Evolutionary conservation across 2,329 filamentous ascomycete species (phyloP).

Genomic region (Xylaria sp.): DNA sequence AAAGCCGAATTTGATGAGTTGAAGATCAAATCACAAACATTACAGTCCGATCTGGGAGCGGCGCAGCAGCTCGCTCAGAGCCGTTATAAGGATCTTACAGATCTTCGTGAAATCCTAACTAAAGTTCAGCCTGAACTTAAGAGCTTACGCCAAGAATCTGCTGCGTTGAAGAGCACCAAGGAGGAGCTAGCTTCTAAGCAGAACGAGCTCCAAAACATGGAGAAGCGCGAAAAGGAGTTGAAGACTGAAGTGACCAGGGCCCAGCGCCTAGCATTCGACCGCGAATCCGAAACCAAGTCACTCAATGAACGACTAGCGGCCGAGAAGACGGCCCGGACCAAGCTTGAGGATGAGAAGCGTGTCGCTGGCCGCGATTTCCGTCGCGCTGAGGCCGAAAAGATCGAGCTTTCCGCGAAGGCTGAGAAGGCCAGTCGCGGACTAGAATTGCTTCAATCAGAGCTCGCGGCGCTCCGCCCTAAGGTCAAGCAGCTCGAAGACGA

Average conservation of each 20-base stretch:
- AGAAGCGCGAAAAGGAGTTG: constrained; percentile 81
- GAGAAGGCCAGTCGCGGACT: constrained; percentile 75
- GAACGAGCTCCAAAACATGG: constrained; percentile 71
- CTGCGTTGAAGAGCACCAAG: constrained; percentile 71
- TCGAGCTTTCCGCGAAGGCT: constrained; percentile 72
- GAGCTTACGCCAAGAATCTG: constrained; percentile 75
- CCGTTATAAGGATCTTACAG: constrained; percentile 84
- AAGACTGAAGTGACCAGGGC: constrained; percentile 71
- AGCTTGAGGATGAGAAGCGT: constrained; percentile 78
- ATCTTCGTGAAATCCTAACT: constrained; percentile 76
- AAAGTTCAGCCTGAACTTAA: constrained; percentile 87
- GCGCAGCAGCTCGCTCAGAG: constrained; percentile 84
- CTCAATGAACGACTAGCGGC: constrained; percentile 78
- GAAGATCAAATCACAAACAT: constrained; percentile 66
- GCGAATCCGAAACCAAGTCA: constrained; percentile 75
- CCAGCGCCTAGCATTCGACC: constrained; percentile 71
- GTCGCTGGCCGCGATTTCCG: constrained; percentile 77
- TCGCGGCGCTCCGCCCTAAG: constrained; percentile 64
- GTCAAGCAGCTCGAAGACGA: constrained; percentile 74
- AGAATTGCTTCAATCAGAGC: constrained; percentile 71
- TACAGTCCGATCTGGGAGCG: constrained; percentile 83
- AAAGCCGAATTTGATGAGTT: constrained; percentile 66
- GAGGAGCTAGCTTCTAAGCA: constrained; percentile 67
- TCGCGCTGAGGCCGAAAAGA: constrained; percentile 75
- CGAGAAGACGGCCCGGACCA: constrained; percentile 71